Percentiles rank a stretch among this genome's conserved stretches.
These are phyloP conservation scores for Leucoagaricus sp. DNA, from an alignment of 1,284 basidiomycete genomes.

Conservation along the genomic window DNA sequence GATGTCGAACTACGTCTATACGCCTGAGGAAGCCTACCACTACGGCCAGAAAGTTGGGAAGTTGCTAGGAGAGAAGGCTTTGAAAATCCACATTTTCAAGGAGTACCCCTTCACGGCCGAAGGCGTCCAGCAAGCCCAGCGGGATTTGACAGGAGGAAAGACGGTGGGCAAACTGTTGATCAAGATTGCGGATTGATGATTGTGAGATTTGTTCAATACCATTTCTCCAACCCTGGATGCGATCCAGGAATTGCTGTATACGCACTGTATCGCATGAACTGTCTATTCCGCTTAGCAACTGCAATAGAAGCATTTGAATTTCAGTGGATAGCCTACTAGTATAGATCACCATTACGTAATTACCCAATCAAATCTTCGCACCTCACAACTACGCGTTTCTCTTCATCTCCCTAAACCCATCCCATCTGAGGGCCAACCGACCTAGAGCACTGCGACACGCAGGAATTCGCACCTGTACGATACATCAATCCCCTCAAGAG, in stretches of 20 bases:
- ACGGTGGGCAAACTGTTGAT: slow-evolving; percentile 85
- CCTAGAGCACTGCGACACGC: not conserved
- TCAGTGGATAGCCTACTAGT: too few species aligned
- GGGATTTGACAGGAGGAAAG: slow-evolving; percentile 76
- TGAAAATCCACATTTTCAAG: slow-evolving; percentile 76
- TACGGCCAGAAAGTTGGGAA: slow-evolving; percentile 73
- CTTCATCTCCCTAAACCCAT: too few species aligned
- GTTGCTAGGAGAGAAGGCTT: slow-evolving; percentile 56
- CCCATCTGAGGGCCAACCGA: not conserved
- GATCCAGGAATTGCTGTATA: too few species aligned
- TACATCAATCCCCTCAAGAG: not conserved
- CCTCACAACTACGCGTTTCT: not conserved
- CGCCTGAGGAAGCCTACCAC: slow-evolving; percentile 67
- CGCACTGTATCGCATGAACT: too few species aligned
- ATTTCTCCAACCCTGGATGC: too few species aligned
- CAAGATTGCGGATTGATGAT: slow-evolving; percentile 43
- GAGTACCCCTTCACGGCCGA: slow-evolving; percentile 86
- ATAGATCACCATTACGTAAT: too few species aligned
- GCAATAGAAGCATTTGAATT: too few species aligned
- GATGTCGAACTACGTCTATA: slow-evolving; percentile 68
- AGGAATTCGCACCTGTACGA: not conserved
- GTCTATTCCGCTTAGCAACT: too few species aligned
- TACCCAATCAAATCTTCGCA: not conserved
- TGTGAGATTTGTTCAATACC: too few species aligned
- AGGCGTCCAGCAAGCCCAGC: slow-evolving; percentile 78